phyloP scores from a whole-genome alignment of 2,329 filamentous ascomycete species.

The Byssothecium circinans region DNA sequence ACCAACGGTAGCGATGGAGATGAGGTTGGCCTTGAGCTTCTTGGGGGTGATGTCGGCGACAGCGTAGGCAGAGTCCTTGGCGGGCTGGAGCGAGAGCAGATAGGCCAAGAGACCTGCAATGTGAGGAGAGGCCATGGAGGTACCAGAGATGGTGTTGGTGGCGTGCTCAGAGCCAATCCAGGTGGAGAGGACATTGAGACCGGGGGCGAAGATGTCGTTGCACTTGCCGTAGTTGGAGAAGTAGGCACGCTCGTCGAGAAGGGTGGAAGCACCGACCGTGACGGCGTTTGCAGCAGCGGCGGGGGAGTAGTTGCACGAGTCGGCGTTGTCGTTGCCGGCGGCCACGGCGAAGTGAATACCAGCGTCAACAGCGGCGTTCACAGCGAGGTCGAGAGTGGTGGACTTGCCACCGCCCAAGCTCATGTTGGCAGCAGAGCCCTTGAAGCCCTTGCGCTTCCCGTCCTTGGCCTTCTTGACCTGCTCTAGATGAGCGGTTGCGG shows the following conservation, averaged over 20 bases:
- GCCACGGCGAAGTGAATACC: conserved; percentile 98
- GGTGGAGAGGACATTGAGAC: conserved; percentile 94
- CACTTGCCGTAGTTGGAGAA: conserved; percentile 99
- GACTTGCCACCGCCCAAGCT: conserved; percentile 98
- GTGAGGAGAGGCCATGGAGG: conserved; percentile 98
- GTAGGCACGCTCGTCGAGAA: conserved; percentile 95
- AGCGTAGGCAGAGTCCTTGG: conserved; percentile 85
- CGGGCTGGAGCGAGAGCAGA: conserved; percentile 93
- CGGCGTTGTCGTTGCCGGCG: conserved; percentile 97
- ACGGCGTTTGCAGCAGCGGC: conserved; percentile 89
- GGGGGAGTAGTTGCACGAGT: conserved; percentile 99
- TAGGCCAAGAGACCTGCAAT: conserved; percentile 96
- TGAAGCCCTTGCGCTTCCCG: conserved; percentile 94
- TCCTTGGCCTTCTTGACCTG: conserved; percentile 78
- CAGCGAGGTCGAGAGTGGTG: conserved; percentile 82
- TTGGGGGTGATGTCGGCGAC: conserved; percentile 87
- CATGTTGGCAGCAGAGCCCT: conserved; percentile 99
- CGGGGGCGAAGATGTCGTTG: conserved; percentile 98
- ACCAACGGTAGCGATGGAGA: conserved; percentile 78
- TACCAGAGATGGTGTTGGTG: conserved; percentile 98
- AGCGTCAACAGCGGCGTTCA: conserved; percentile 88
- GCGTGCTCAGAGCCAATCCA: conserved; percentile 98
- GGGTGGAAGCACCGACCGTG: conserved; percentile 92
- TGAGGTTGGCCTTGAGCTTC: conserved; percentile 88
- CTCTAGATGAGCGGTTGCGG: conserved; percentile 76